Percentiles rank a stretch among this genome's conserved stretches.
Conservation (phyloP, 176 grass and related monocot species). For the Zoysia japonica region DNA sequence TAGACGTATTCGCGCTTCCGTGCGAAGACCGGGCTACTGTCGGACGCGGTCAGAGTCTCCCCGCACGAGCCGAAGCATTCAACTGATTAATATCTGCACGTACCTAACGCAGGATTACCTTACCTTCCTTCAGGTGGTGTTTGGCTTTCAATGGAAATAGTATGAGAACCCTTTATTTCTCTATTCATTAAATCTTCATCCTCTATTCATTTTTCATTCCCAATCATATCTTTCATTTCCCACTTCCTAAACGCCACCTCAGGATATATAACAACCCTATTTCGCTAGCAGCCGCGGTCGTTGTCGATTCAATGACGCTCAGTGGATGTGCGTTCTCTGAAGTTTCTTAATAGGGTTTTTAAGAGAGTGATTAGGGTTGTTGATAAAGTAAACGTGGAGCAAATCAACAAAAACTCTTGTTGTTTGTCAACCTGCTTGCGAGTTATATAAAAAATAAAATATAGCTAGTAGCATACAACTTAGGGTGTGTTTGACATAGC, state of each 20-base stretch:
- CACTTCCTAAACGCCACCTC: too few species aligned
- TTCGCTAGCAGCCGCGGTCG: background rate
- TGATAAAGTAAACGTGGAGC: background rate
- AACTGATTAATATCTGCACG: too few species aligned
- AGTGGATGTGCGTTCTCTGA: background rate
- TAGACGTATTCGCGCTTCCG: background rate
- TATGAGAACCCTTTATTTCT: too few species aligned
- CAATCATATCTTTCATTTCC: too few species aligned
- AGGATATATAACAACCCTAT: too few species aligned
- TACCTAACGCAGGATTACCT: background rate
- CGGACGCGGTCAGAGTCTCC: conserved; percentile 19
- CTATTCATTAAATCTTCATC: too few species aligned
- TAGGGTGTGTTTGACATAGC: too few species aligned
- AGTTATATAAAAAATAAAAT: too few species aligned
- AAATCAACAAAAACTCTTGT: background rate
- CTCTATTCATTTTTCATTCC: too few species aligned
- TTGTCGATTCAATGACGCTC: background rate
- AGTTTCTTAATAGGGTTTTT: background rate
- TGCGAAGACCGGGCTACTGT: background rate
- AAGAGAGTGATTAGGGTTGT: background rate
- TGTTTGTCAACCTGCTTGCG: too few species aligned
- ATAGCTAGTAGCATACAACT: too few species aligned
- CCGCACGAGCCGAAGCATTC: background rate
- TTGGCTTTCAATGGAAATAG: background rate
- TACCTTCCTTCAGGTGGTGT: background rate